Evolutionary conservation across 225 moss, liverwort and hornwort species (phyloP).

Genomic region (Straminergon stramineum): DNA sequence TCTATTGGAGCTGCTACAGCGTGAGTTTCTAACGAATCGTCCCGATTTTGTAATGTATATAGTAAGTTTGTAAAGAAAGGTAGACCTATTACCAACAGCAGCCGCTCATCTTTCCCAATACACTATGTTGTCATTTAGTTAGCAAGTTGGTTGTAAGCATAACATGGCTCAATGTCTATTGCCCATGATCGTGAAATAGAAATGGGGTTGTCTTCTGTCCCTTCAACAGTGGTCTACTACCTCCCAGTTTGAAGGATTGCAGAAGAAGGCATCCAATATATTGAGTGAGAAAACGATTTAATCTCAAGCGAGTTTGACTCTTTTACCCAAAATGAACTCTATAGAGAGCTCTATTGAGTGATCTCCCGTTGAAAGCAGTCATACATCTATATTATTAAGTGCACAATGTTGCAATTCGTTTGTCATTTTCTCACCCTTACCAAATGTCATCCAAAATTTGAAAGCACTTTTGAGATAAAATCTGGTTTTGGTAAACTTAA

Average conservation of each 20-base stretch:
- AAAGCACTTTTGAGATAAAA: background rate
- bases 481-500: background rate
- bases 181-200: background rate
- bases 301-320: background rate
- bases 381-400: background rate
- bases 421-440: background rate
- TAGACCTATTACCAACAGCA: background rate
- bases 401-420: background rate
- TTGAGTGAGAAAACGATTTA: background rate
- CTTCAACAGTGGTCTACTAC: background rate
- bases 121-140: background rate
- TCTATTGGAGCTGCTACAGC: conserved; percentile 90
- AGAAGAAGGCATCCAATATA: too few species aligned
- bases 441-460: background rate
- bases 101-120: background rate
- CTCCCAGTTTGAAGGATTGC: background rate
- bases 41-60: background rate
- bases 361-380: background rate
- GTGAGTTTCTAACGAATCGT: conserved; percentile 32
- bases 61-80: background rate
- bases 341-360: background rate
- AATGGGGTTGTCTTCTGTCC: background rate
- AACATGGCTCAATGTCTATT: background rate
- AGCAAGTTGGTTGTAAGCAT: background rate
- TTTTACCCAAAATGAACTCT: background rate